phyloP scores from a whole-genome alignment of 352 stramenopile genomes.

The Phytophthora rubi region DNA sequence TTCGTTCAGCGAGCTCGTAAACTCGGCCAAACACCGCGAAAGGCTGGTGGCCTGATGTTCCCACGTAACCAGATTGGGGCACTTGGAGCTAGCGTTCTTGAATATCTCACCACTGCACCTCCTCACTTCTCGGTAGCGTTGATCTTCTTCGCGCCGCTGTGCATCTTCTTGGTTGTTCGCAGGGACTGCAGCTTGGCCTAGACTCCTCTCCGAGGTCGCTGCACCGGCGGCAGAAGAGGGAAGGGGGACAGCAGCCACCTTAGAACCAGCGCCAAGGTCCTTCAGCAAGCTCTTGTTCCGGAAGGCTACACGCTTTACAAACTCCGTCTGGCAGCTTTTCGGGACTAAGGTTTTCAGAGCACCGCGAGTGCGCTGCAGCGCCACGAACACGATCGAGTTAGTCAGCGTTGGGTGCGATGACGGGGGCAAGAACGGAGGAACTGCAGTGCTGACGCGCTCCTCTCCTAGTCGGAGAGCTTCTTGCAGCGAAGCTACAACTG shows the following conservation, averaged over 20 bases:
- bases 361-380: conserved; percentile 37
- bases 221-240: background rate
- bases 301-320: conserved; percentile 51
- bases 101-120: conserved; percentile 25
- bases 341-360: conserved; percentile 45
- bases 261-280: conserved; percentile 23
- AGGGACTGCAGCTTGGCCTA: background rate
- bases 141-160: background rate
- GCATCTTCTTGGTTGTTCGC: conserved; percentile 1
- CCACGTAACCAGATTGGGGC: conserved; percentile 23
- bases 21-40: conserved; percentile 18
- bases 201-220: background rate
- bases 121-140: conserved; percentile 25
- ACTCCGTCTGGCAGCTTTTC: conserved; percentile 54
- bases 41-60: conserved; percentile 18
- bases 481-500: conserved; percentile 33
- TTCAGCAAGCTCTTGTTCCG: conserved; percentile 57
- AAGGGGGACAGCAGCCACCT: background rate
- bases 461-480: conserved; percentile 43
- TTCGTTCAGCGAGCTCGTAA: conserved; percentile 13
- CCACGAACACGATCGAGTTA: conserved; percentile 41
- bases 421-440: conserved; percentile 47
- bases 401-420: conserved; percentile 48
- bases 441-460: conserved; percentile 33
- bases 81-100: conserved; percentile 1